Base-by-base conservation (phyloP, 2,329 filamentous ascomycete species). In the Colletotrichum tabaci region DNA sequence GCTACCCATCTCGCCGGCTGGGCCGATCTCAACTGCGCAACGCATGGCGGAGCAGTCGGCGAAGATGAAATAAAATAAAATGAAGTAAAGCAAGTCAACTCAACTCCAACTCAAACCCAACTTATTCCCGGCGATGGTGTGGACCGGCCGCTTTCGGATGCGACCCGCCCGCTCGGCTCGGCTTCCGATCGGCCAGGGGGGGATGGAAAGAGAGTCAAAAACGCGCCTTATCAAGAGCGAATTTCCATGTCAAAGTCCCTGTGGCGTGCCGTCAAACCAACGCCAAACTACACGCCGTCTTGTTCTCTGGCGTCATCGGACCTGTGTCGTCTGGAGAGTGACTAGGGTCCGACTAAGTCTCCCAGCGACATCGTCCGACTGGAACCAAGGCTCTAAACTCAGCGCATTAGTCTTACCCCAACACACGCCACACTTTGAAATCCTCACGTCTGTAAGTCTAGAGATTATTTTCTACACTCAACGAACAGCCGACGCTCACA, bases 111-210 rank as follows among this genome's bases (percentile, higher is more conserved):
- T 53, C 13, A 9, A 16, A 26, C 15, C 6, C 1, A 44, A 1
- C 7, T 0, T 38, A 38, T 38, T 38, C 35, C 35, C 38, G 16
- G 38, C 53, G 53, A 15, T 21, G 42, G 35, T 23, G 61, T 61
- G 58, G 58, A 50, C 8, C 46, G 6, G 13, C 61, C 16, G 8
- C 21, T 5, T 21, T 63, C 61, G 61, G 61, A 49, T 35, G 35
- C 35, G 61, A 63, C 18, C 61, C 61, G 61, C 18, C 38, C 49
- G 40, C 61, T 63, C 61, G 61, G 61, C 61, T 53, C 49, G 23
- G 40, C 61, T 55, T 55, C 61, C 61, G 61, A 63, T 63, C 49
- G 38, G 61, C 58, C 18, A n/a, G n/a, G n/a, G 26, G 15, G 30
- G 30, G 2, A 35, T 35, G 8, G 30, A 35, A 35, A 35, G 30